Conservation (phyloP, 352 stramenopile species). For the Globisporangium takayamanum region DNA sequence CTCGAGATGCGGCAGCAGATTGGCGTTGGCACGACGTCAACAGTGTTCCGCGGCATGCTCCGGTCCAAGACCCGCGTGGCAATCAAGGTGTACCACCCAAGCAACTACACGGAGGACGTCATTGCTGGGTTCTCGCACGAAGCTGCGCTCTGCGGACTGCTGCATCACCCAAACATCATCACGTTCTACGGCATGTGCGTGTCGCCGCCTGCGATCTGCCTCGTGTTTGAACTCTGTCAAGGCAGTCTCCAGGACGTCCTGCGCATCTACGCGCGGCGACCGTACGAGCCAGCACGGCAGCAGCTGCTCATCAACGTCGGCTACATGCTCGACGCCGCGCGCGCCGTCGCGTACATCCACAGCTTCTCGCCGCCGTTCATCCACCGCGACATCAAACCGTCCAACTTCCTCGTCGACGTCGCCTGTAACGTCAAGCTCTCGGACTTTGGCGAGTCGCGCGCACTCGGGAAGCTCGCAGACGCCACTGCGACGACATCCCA, state of each 20-base stretch:
- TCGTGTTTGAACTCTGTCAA: slow-evolving; percentile 59
- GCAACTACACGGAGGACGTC: slow-evolving; percentile 42
- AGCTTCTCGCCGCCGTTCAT: slow-evolving; percentile 63
- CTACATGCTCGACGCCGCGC: slow-evolving; percentile 18
- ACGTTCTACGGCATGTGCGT: slow-evolving; percentile 84
- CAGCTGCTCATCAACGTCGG: background rate
- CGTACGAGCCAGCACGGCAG: slow-evolving; percentile 34
- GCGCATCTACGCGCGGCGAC: slow-evolving; percentile 41
- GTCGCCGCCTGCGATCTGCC: slow-evolving; percentile 43
- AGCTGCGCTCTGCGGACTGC: slow-evolving; percentile 52
- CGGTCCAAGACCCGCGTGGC: slow-evolving; percentile 29
- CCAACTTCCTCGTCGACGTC: slow-evolving; percentile 61
- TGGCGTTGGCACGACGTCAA: slow-evolving; percentile 44
- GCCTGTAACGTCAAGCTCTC: slow-evolving; percentile 55
- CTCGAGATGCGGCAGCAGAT: slow-evolving; percentile 44
- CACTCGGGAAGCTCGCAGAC: slow-evolving; percentile 9
- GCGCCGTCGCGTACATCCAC: slow-evolving; percentile 65
- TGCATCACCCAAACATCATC: slow-evolving; percentile 52
- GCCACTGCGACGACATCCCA: slow-evolving; percentile 3
- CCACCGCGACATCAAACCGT: slow-evolving; percentile 65
- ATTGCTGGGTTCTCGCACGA: slow-evolving; percentile 79
- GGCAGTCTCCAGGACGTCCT: slow-evolving; percentile 51
- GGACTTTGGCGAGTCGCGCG: slow-evolving; percentile 65
- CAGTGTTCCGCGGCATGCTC: slow-evolving; percentile 38
- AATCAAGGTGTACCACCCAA: slow-evolving; percentile 75